Base-by-base conservation (phyloP, 2,329 filamentous ascomycete genomes). In the Annulohypoxylon truncatum region DNA sequence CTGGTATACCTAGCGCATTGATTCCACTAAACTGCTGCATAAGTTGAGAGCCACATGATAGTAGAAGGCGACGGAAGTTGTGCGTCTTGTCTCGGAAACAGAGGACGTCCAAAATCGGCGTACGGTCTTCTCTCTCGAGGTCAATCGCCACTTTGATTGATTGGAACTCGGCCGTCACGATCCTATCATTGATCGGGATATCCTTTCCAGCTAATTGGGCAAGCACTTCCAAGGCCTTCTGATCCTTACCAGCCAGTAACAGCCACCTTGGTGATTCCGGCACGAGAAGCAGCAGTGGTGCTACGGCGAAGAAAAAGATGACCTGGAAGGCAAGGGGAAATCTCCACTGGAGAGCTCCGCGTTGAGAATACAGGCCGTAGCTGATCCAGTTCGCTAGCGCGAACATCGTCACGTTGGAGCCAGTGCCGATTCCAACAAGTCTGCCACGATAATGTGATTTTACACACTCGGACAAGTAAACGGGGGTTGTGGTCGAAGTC, bases 131-230 rank as follows among this genome's bases (percentile, higher is more conserved):
- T 38, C 77, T 72, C 71, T 81, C 79, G 33, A 77, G 67, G 4
- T 75, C 71, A 9, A 81, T 77, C 2, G 79, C 75, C 0, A 73
- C 70, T 42, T 74, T 75, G 53, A 81, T 82, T 2, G 77, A 79
- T 4, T 76, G 73, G 46, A 76, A 79, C 53, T 81, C 78, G 2
- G 72, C 70, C 1, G 68, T 72, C 1, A 81, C 77, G 0, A 70
- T 60, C 0, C 70, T 62, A 38, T 78, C 73, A 2, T 76, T 63
- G 1, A 73, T 67, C 2, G 64, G 38, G 6, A 59, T 50, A 26
- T 47, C 53, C n/a, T 64, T 64, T 82, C 68, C 88, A 78, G 15
- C 83, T 82, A 87, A 87, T 65, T 84, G 85, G 6, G 84, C 82
- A 61, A 92, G 81, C 3, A 86, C 83, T 4, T 81, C 77, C n/a